phyloP scores from a whole-genome alignment of 2,329 filamentous ascomycete species.

The Phaeosphaeriaceae sp. region DNA sequence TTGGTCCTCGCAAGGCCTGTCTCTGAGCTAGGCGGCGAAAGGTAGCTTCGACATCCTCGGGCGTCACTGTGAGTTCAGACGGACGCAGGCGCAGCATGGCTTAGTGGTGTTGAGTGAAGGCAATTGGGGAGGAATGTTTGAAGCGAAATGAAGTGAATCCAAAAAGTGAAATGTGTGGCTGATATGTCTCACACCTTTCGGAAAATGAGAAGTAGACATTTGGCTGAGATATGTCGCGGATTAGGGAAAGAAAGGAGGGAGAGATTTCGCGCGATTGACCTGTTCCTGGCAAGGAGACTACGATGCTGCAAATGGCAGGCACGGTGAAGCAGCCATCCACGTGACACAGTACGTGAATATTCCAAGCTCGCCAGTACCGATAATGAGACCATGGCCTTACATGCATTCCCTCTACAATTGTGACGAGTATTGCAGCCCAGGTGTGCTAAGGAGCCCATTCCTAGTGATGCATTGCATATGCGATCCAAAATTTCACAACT shows the following conservation, averaged over 20 bases:
- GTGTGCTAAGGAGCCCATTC: no score
- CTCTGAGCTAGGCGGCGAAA: slow-evolving; percentile 39
- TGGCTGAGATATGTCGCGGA: not conserved
- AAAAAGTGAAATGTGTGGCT: not conserved
- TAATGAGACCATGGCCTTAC: not conserved
- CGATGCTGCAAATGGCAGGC: not conserved
- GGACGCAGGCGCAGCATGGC: slow-evolving; percentile 46
- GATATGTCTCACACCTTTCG: not conserved
- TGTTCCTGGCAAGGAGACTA: not conserved
- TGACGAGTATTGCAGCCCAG: no score
- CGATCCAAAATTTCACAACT: no score
- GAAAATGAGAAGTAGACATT: no score
- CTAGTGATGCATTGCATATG: no score
- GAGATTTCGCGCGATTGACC: not conserved
- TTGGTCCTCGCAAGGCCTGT: slow-evolving; percentile 17
- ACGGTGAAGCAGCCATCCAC: not conserved
- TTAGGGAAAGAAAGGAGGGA: not conserved
- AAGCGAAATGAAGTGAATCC: not conserved
- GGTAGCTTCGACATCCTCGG: slow-evolving; percentile 46
- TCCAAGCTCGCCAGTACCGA: not conserved
- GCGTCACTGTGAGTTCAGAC: slow-evolving; percentile 46
- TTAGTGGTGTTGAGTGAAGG: slow-evolving; percentile 11
- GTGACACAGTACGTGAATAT: not conserved
- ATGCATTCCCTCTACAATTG: not conserved
- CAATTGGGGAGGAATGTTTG: slow-evolving; percentile 15